These are phyloP conservation scores for Imleria badia DNA, from an alignment of 768 basidiomycete species.

Conservation along the genomic window DNA sequence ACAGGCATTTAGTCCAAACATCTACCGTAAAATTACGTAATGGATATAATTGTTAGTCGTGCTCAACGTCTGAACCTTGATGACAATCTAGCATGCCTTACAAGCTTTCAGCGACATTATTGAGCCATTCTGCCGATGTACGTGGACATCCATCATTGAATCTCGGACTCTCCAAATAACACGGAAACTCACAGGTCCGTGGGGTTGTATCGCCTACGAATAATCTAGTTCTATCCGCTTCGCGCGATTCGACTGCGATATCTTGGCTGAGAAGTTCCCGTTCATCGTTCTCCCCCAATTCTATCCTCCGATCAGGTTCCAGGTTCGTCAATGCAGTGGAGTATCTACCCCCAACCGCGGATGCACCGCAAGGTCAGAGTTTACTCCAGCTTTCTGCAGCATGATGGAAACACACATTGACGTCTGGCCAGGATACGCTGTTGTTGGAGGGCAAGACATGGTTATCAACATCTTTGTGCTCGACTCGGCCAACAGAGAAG, in stretches of 20 bases:
- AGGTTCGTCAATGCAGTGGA: constrained; percentile 82
- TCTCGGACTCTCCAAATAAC: not conserved
- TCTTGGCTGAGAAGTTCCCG: constrained; percentile 66
- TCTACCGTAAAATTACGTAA: not conserved
- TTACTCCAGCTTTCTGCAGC: not conserved
- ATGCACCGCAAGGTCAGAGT: constrained; percentile 66
- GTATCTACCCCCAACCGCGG: constrained; percentile 66
- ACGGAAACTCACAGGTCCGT: constrained; percentile 62
- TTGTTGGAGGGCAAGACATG: constrained; percentile 88
- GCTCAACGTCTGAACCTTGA: not conserved
- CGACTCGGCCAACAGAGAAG: constrained; percentile 50
- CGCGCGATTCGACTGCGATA: constrained; percentile 89
- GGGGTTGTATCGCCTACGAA: constrained; percentile 74
- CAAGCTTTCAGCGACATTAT: constrained; percentile 73
- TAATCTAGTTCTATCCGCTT: constrained; percentile 82
- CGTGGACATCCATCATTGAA: constrained; percentile 25
- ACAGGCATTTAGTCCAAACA: too few species aligned
- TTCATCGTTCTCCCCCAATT: constrained; percentile 52
- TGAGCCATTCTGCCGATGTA: constrained; percentile 74
- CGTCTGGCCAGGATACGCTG: constrained; percentile 63
- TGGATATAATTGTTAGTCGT: not conserved
- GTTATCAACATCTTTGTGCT: constrained; percentile 83
- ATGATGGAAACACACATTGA: constrained; percentile 6
- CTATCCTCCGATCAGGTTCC: constrained; percentile 61
- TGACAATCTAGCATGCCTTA: constrained; percentile 52